phyloP scores from a whole-genome alignment of 352 stramenopile genomes.

The Saprolegnia parasitica region DNA sequence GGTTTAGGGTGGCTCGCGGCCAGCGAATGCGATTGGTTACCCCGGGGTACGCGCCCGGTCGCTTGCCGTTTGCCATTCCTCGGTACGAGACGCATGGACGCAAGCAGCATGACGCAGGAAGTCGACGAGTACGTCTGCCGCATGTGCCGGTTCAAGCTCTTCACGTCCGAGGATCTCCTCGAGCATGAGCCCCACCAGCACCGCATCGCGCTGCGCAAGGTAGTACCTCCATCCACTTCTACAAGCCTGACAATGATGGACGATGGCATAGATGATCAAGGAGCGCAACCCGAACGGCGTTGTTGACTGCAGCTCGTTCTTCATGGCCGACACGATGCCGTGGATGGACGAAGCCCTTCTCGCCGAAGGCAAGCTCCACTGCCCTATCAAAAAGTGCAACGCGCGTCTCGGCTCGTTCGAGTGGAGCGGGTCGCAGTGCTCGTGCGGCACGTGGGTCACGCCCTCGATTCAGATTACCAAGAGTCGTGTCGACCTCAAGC shows the following conservation, averaged over 20 bases:
- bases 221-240: constrained; percentile 28
- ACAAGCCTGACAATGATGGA: too few relatives aligned
- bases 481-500: constrained; percentile 52
- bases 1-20: too few relatives aligned
- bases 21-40: not conserved
- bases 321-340: constrained; percentile 53
- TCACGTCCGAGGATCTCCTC: constrained; percentile 54
- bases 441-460: constrained; percentile 78
- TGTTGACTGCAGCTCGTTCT: constrained; percentile 63
- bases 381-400: constrained; percentile 63
- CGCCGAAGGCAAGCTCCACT: constrained; percentile 66
- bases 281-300: constrained; percentile 50
- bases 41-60: not conserved
- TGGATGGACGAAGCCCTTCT: constrained; percentile 70
- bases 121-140: constrained; percentile 55
- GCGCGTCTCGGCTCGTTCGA: constrained; percentile 61
- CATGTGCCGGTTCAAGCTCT: constrained; percentile 61
- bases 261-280: constrained; percentile 48
- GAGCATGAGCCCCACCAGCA: constrained; percentile 58
- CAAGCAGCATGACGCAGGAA: constrained; percentile 6
- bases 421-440: constrained; percentile 78
- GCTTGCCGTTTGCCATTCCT: not conserved
- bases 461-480: constrained; percentile 80
- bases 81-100: constrained; percentile 8
- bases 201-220: constrained; percentile 54